Evolutionary conservation across 73 alveolate species (phyloP).

Genomic region (Tetrahymena elliotti): DNA sequence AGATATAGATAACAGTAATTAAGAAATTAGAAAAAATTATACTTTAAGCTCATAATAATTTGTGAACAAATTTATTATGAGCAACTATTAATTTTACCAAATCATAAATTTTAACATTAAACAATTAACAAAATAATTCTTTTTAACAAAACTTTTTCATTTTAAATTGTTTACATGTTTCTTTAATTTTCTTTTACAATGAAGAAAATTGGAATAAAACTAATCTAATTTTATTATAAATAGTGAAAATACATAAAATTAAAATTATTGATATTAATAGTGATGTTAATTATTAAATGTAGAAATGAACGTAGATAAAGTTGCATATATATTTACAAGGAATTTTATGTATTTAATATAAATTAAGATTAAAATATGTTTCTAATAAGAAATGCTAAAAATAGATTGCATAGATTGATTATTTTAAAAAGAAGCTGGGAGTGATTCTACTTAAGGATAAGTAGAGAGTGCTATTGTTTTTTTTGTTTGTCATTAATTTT

Average conservation of each 20-base stretch:
- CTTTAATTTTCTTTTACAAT: too few species aligned
- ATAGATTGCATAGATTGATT: background rate
- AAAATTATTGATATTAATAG: too few species aligned
- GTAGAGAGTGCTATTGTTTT: background rate
- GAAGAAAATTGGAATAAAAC: too few species aligned
- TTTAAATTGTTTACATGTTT: too few species aligned
- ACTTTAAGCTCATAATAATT: background rate
- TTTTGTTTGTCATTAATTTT: too few species aligned
- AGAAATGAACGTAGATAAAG: background rate
- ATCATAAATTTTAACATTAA: too few species aligned
- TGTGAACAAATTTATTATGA: background rate
- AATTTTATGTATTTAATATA: too few species aligned
- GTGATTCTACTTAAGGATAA: background rate
- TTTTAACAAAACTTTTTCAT: too few species aligned
- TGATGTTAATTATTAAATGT: background rate
- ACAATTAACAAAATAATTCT: background rate
- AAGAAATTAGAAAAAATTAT: background rate
- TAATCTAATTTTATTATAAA: too few species aligned
- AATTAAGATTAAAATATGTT: background rate
- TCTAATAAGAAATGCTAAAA: too few species aligned
- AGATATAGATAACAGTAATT: background rate
- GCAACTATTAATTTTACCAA: too few species aligned
- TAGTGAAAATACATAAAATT: too few species aligned
- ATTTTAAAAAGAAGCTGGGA: background rate
- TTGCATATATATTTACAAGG: background rate